Percentiles rank a stretch among this genome's conserved stretches.
Evolutionary conservation across 257 asterid genomes (phyloP).

Genomic region (Nicotiana otophora): DNA sequence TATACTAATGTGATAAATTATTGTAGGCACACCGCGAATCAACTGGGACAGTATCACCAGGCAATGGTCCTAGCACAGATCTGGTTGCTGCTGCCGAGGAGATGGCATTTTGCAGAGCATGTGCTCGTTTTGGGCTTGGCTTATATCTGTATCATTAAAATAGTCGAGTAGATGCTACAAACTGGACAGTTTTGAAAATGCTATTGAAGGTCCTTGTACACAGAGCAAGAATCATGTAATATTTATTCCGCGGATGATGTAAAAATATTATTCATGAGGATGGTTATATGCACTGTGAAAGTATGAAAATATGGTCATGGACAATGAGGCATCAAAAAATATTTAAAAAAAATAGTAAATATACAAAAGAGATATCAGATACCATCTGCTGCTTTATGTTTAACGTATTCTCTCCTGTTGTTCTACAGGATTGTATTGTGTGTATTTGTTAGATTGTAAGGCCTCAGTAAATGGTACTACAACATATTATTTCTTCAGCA

Average conservation of each 20-base stretch:
- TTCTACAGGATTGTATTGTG: not conserved
- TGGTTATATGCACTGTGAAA: not conserved
- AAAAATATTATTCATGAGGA: constrained; percentile 1
- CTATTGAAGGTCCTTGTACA: not conserved
- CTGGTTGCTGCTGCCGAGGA: constrained; percentile 93
- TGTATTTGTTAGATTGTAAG: not conserved
- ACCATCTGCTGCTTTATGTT: not conserved
- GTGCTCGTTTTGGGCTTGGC: constrained; percentile 95
- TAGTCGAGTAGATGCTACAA: constrained; percentile 34
- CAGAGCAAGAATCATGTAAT: not conserved
- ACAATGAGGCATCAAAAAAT: not conserved
- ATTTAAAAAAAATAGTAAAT: not conserved
- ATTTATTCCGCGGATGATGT: not conserved
- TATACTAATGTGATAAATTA: not conserved
- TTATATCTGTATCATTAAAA: constrained; percentile 64
- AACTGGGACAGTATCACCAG: constrained; percentile 66
- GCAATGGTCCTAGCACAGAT: constrained; percentile 32
- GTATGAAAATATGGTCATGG: not conserved
- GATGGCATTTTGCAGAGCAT: constrained; percentile 89
- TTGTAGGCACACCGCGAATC: constrained; percentile 90
- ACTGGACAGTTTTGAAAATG: constrained; percentile 6
- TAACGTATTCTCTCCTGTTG: not conserved
- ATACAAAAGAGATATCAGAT: not conserved
- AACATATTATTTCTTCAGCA: not conserved
- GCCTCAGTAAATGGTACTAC: not conserved